phyloP scores from a whole-genome alignment of 441 rosid genomes.

The Syzygium syzygioides region DNA sequence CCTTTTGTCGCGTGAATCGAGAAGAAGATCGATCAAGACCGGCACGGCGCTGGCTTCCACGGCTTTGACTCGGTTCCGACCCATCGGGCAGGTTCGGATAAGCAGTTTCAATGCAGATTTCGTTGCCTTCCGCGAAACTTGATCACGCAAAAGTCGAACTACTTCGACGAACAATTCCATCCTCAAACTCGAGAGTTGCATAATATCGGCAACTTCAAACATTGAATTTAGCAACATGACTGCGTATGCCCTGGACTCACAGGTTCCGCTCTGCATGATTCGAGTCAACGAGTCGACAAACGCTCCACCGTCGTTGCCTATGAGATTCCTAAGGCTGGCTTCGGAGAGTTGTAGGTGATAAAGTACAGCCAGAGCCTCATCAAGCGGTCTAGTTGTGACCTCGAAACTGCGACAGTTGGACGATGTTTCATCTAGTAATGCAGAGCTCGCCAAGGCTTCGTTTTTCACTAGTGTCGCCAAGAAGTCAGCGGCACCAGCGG shows the following conservation, averaged over 20 bases:
- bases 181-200: constrained; percentile 34
- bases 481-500: constrained; percentile 62
- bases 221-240: constrained; percentile 47
- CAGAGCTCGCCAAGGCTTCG: neutral
- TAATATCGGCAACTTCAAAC: constrained; percentile 54
- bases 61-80: constrained; percentile 58
- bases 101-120: constrained; percentile 54
- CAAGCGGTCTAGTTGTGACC: constrained; percentile 17
- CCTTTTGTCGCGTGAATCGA: constrained; percentile 51
- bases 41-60: constrained; percentile 52
- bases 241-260: constrained; percentile 75
- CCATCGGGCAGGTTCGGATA: constrained; percentile 46
- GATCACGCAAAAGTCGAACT: constrained; percentile 43
- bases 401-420: constrained; percentile 18
- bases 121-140: constrained; percentile 58
- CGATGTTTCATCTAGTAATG: constrained; percentile 8
- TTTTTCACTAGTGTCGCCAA: constrained; percentile 38
- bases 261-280: constrained; percentile 51
- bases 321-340: constrained; percentile 43
- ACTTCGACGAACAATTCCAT: constrained; percentile 36
- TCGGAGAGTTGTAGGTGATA: constrained; percentile 57
- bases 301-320: constrained; percentile 29
- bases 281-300: constrained; percentile 42
- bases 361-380: constrained; percentile 62
- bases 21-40: constrained; percentile 51